A percentile compares a stretch with the other conserved stretches of the same genome.
These are phyloP conservation scores for Neospora caninum DNA, from an alignment of 169 alveolate species.

Conservation along the genomic window DNA sequence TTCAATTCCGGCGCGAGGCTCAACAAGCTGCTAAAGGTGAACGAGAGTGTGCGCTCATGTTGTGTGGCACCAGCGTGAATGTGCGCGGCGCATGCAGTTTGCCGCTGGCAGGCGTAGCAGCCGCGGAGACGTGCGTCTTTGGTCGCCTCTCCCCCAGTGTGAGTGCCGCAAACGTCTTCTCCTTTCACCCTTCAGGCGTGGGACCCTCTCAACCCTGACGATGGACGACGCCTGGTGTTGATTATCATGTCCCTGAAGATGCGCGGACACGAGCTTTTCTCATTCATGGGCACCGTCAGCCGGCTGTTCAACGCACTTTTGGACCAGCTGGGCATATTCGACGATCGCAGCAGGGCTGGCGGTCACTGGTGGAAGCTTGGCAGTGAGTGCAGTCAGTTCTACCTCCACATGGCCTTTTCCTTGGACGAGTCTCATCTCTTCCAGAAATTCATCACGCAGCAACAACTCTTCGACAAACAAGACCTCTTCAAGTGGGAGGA, in stretches of 20 bases:
- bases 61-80: not conserved
- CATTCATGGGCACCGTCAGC: constrained; percentile 19
- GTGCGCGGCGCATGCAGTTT: too few species aligned
- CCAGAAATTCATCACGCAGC: constrained; percentile 38
- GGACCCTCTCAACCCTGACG: constrained; percentile 59
- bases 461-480: constrained; percentile 29
- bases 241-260: not conserved
- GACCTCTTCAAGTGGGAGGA: constrained; percentile 68
- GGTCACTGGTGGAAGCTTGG: constrained; percentile 38
- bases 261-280: constrained; percentile 27
- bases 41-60: not conserved
- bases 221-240: constrained; percentile 54
- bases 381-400: constrained; percentile 54
- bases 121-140: too few species aligned
- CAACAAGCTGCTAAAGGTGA: not conserved
- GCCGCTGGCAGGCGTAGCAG: too few species aligned
- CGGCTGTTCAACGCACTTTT: constrained; percentile 7
- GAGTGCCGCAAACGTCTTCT: not conserved
- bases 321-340: not conserved
- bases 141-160: too few species aligned
- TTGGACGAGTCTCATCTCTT: constrained; percentile 37
- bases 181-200: constrained; percentile 27
- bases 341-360: not conserved
- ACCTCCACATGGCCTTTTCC: constrained; percentile 60
- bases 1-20: too few species aligned